Base-by-base conservation (phyloP, 2,329 filamentous ascomycete genomes). In the Camptophora hylomeconis region DNA sequence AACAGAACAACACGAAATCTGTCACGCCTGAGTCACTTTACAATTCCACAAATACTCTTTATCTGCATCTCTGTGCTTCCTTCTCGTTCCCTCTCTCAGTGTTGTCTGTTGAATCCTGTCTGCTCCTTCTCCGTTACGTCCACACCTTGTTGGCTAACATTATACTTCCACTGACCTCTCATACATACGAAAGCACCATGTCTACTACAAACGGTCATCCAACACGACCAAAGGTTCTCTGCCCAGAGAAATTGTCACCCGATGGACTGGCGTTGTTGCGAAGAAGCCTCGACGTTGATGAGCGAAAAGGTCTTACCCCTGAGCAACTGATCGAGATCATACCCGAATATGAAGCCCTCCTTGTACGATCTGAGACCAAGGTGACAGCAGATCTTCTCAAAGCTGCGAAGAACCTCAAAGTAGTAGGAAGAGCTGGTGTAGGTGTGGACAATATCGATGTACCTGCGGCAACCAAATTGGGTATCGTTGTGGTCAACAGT, bases 381-480 rank as follows among this genome's bases (percentile, higher is more conserved):
- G 80, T 87, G 35, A 86, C 76, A 0, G 66, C 75, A 0, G 58
- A 66, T 3, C 63, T 87, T 1, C 63, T 87, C 8, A 54, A 60
- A 8, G 75, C 74, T 2, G 80, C 71, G 7, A 69, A 63, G 41
- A 77, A 72, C 35, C 63, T 87, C 28, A 76, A 78, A 40, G 80
- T 87, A 6, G 79, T 89, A 13, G 81, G 80, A 2, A 65, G 81
- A 36, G 81, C 81, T 8, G 81, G 81, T 8, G 81, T 87, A 1
- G 81, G 79, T 17, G 79, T 87, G 14, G 80, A 87, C 56, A 86
- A 87, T 55, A 80, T 89, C 26, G 65, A 87, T 47, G 75, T 87
- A 0, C 61, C 71, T 18, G 69, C 72, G 5, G 80, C 80, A 3
- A 87, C 80, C 0, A 63, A 67, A 20, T 62, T 73, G 30, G 81